Evolutionary conservation across 2,329 filamentous ascomycete genomes (phyloP), one percentile per base, ranked within the genome.

Genomic region (Celoporthe dispersa): DNA sequence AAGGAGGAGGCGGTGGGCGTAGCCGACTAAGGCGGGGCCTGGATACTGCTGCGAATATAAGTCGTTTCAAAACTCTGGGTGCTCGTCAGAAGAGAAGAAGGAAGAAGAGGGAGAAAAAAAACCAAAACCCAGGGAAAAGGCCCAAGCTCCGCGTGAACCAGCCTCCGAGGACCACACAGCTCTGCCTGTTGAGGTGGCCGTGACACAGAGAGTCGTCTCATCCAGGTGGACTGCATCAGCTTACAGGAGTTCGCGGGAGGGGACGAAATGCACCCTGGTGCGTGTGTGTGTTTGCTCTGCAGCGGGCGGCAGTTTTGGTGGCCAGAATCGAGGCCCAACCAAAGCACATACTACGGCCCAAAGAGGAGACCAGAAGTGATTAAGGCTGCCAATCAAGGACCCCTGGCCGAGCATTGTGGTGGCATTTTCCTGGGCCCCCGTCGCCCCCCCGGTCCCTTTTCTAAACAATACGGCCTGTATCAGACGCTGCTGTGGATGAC

Each of bases 321-420:
- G 35, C 37, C 60, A 63, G 33, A 19, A 57, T 31, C 14, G 14
- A 31, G 53, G 53, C 53, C 33, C 35, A 28, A 41, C 22, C 44
- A 48, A 9, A 48, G 44, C 22, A 48, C 19, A 14, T 44, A 41
- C 35, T 44, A 41, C 35, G 37, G 35, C 37, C n/a, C 60, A 39
- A 63, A 19, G n/a, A 19, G 39, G 39, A 28, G 19, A 48, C 44
- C 33, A 11, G 14, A 12, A 28, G 31, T n/a, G 60, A 63, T 63
- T 63, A 63, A 64, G 62, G 62, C 62, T 64, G 39, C 62, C 62
- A 64, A 64, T 64, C 62, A 48, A 14, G 12, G 14, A 9, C 44
- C 41, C 28, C 25, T n/a, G 25, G 28, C 19, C n/a, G 6, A 8
- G 16, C 19, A 61, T 0, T 61, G 28, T 35, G 16, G 35, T 28